These are phyloP conservation scores for Ottelia alismoides DNA, from an alignment of 106 monocot species.

Conservation along the genomic window DNA sequence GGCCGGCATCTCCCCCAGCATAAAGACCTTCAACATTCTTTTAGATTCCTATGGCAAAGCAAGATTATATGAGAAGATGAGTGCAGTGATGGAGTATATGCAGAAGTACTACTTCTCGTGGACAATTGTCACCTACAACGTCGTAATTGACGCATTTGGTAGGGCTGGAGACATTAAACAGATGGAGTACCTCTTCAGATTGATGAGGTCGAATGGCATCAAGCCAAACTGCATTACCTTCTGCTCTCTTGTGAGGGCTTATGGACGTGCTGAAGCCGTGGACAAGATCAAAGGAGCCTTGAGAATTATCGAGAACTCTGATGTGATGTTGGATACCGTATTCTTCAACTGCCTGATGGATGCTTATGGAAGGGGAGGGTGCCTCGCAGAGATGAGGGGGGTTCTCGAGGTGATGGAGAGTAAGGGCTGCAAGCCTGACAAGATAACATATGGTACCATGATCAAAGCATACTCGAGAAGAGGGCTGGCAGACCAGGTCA, in stretches of 20 bases:
- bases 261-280: conserved; percentile 46
- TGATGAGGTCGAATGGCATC: conserved; percentile 76
- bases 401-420: conserved; percentile 67
- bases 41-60: conserved; percentile 74
- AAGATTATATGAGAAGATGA: conserved; percentile 53
- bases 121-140: conserved; percentile 54
- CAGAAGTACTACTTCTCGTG: conserved; percentile 64
- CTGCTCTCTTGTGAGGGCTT: conserved; percentile 67
- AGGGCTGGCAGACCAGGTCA: too few relatives aligned
- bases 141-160: conserved; percentile 72
- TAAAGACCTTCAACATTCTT: conserved; percentile 78
- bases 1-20: conserved; percentile 68
- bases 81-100: conserved; percentile 53
- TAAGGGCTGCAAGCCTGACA: conserved; percentile 66
- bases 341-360: conserved; percentile 86
- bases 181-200: conserved; percentile 72
- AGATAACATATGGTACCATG: conserved; percentile 66
- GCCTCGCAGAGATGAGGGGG: conserved; percentile 71
- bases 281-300: conserved; percentile 52
- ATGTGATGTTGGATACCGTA: conserved; percentile 59
- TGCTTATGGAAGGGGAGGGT: conserved; percentile 80
- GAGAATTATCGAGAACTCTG: conserved; percentile 66
- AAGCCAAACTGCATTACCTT: conserved; percentile 85
- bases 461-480: conserved; percentile 54
- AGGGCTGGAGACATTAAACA: conserved; percentile 49